Percentiles rank a stretch among this genome's conserved stretches.
phyloP scores from a whole-genome alignment of 441 rosid species.

The Pelargonium fulgidum region DNA sequence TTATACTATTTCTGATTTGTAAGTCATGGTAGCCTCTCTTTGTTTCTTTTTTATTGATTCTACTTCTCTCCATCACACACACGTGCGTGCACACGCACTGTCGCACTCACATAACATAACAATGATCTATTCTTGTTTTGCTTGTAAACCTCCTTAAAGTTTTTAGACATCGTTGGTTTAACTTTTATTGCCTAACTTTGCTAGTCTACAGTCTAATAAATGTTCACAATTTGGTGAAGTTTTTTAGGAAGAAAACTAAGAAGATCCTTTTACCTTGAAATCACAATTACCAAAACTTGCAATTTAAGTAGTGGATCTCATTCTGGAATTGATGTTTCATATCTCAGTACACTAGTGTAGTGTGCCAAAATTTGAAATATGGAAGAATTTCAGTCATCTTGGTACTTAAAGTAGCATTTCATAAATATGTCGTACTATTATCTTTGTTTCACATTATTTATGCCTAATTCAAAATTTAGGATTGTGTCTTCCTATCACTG shows the following conservation, averaged over 20 bases:
- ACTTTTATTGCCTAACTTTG: not conserved
- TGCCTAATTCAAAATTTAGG: not conserved
- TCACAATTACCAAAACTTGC: no score
- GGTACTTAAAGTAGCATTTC: not conserved
- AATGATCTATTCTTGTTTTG: not conserved
- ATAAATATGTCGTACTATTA: not conserved
- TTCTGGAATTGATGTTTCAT: no score
- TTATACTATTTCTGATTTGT: conserved; percentile 78
- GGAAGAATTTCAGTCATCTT: not conserved
- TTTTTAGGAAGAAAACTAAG: not conserved
- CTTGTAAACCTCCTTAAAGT: not conserved
- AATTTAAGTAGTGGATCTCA: no score
- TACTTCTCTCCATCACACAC: not conserved
- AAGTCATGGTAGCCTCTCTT: conserved; percentile 26
- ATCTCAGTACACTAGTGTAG: no score
- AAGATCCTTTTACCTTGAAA: not conserved
- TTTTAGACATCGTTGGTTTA: not conserved
- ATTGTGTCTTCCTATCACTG: not conserved
- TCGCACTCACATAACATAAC: not conserved
- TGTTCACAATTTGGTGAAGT: not conserved
- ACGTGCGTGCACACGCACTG: not conserved
- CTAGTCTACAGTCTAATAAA: not conserved
- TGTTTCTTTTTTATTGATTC: not conserved
- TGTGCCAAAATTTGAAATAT: no score
- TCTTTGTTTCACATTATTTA: no score